Base-by-base conservation (phyloP, 2,329 filamentous ascomycete species). In the Ophiostoma angusticollis region DNA sequence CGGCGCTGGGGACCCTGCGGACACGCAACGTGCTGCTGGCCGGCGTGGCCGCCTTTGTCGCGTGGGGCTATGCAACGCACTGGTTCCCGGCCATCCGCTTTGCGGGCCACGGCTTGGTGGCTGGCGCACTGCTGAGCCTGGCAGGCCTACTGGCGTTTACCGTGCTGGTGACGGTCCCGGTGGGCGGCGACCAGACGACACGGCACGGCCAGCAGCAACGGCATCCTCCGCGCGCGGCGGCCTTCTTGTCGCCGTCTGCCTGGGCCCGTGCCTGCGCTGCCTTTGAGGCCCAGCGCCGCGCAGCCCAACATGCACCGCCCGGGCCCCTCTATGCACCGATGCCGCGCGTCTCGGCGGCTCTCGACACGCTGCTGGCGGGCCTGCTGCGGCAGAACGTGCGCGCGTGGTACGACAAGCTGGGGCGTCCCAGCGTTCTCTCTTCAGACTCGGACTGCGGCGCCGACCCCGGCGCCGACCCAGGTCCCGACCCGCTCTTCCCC, bases 321-420 rank as follows among this genome's bases (percentile, higher is more conserved):
- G 61, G 70, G 37, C 74, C 82, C 11, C 68, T 98, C 45, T 85
- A 85, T 53, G 73, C 81, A 41, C 71, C 79, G 38, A 87, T 84
- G 16, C 76, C 80, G 49, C 70, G 78, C 42, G 75, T 96, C 39
- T 93, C 86, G 11, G 73, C 78, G 50, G 81, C 80, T 32, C 63
- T 96, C 47, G 85, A 95, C 58, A 72, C 77, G 37, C 61, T 96
- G 23, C 70, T 98, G 31, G 74, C 79, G 36, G 64, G 86, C 37
- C 73, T 93, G 37, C 60, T 85, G 47, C 73, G 83, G 47, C 85
- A 95, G 56, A 95, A 93, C 55, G 75, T 98, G 41, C 74, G 72
- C 42, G 80, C 79, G 33, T 98, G 91, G 91, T 96, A 95, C 58
- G 71, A 69, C 23, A 73, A 77, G 52, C 95, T 98, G 54, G 94